Evolutionary conservation across 805 yeast species (phyloP), one percentile per base, ranked within the genome.

Genomic region (Trichomonascus vanleenenianus): DNA sequence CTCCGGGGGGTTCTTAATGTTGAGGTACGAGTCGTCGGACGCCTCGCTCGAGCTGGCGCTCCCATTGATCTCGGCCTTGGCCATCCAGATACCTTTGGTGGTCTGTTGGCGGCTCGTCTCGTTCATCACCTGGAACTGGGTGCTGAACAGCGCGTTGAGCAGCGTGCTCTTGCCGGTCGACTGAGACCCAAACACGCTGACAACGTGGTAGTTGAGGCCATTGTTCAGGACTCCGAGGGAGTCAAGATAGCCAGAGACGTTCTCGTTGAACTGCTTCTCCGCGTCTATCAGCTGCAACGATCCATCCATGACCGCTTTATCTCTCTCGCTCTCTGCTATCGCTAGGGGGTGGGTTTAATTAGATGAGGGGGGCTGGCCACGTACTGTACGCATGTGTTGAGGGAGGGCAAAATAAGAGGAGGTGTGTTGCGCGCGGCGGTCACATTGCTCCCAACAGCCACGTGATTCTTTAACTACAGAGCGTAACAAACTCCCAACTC

Each of bases 151-250:
- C 38, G 79, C 77, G 66, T 93, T 93, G 56, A 93, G 72, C 48
- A 93, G 72, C 0, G 98, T 93, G 1, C 96, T 87, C 65, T 93
- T 93, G 44, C 98, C 98, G 3, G 97, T 88, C 2, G 95, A 83
- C 61, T 93, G 98, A 1, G 96, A 87, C 3, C 98, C 98, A 70
- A 93, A 93, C 33, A 93, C 98, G 0, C 97, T 82, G 2, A 93
- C 85, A 15, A 93, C 79, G 62, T 93, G 96, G 67, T 91, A 89
- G 55, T 82, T 72, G 46, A 83, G 67, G 0, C 89, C 95, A 11
- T 73, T 70, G 37, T 70, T 70, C 39, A 57, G 56, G 22, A 55
- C 49, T 25, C 68, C 56, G 7, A 68, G 56, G 30, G 57, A 51
- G 22, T 66, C 58, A 43, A 76, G 62, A 56, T 62, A 72, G 3